Evolutionary conservation across 2,329 filamentous ascomycete species (phyloP).

Genomic region (Lecanicillium sp.): DNA sequence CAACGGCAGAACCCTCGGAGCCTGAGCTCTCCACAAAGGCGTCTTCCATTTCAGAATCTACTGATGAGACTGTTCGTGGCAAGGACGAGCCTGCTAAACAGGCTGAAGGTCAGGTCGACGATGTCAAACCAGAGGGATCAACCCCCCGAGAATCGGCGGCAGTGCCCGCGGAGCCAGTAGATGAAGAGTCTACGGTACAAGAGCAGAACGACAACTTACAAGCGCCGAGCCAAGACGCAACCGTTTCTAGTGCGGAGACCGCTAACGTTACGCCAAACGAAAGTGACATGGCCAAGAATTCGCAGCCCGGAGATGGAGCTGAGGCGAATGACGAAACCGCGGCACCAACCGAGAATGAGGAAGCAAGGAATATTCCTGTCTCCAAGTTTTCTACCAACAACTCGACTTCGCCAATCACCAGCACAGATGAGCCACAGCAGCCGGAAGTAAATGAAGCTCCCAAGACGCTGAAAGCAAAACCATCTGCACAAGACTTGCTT

Average conservation of each 20-base stretch:
- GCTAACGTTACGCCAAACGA: constrained; percentile 3
- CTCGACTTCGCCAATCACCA: neutral
- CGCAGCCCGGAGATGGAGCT: too few species aligned
- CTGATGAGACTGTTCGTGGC: constrained; percentile 47
- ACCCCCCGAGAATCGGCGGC: too few species aligned
- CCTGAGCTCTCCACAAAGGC: constrained; percentile 52
- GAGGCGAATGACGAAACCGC: neutral
- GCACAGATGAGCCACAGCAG: neutral
- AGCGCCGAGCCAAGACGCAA: too few species aligned
- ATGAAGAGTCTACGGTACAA: too few species aligned
- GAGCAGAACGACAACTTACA: too few species aligned
- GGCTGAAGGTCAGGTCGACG: constrained; percentile 5
- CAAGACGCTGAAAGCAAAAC: neutral
- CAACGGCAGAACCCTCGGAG: constrained; percentile 44
- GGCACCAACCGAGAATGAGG: neutral
- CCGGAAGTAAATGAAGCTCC: neutral
- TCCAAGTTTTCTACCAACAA: constrained; percentile 33
- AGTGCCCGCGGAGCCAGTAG: too few species aligned
- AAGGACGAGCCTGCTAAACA: constrained; percentile 16
- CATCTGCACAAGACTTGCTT: constrained; percentile 19
- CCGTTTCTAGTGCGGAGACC: neutral
- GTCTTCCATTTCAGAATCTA: constrained; percentile 55
- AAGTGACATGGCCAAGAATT: constrained; percentile 7
- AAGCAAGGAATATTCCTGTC: constrained; percentile 20
- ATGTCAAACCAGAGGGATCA: too few species aligned